Evolutionary conservation across 768 basidiomycete genomes (phyloP), one percentile per base, ranked within the genome.

Genomic region (Cystofilobasidium capitatum): DNA sequence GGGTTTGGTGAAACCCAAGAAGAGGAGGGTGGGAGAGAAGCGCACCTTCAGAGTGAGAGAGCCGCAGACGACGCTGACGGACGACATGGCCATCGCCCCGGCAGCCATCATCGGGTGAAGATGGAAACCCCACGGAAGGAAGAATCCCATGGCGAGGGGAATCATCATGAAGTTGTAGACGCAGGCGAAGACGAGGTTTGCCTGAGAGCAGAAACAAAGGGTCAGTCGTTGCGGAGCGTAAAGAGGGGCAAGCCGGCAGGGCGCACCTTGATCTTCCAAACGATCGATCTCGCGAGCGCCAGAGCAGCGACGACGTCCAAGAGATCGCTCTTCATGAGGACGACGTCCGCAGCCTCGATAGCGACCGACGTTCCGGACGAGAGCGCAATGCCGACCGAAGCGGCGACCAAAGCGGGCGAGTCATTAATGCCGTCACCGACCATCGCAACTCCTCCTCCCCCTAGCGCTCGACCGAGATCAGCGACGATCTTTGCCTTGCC

Each of bases 351-450:
- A 0, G 96, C 96, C 80, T 98, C 96, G 61, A 99, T 88, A 13
- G 96, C 96, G 51, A 99, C 91, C 7, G 91, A 94, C 22, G 96
- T 93, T 37, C 96, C 96, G 3, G 91, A 89, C 14, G 90, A 93
- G 7, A 99, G 84, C 1, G 96, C 96, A 69, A 99, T 93, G 47
- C 96, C 96, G 29, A 99, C 89, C 0, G 91, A 90, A 0, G 94
- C 90, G 5, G 91, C 92, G 20, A 92, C 93, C 2, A 99, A 85
- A 16, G 94, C 96, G 1, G 93, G 94, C 2, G 94, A 97, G 76
- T 99, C 96, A 76, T 99, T 98, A 80, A 98, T 96, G 39, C 96
- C 96, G 77, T 99, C 96, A 29, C 96, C 96, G 73, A 90, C 93
- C 94, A 97, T 96, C 3, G 91, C 92, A 39, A 97, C 87, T 35